Base-by-base conservation (phyloP, 257 asterid genomes). In the Scutellaria barbata region DNA sequence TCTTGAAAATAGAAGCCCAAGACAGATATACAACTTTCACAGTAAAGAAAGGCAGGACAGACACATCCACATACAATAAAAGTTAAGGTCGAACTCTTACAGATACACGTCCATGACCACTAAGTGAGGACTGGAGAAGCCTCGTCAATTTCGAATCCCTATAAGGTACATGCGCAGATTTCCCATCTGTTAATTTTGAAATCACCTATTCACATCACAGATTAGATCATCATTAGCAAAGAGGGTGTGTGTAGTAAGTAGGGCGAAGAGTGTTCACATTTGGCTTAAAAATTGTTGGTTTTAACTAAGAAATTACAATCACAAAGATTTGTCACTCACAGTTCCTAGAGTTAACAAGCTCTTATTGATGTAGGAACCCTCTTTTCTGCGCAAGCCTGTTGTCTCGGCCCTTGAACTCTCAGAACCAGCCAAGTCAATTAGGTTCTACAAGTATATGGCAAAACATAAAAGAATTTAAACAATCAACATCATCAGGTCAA, bases 341-440 rank as follows among this genome's bases (percentile, higher is more conserved):
- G 97, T 90, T 87, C 99, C 99, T 74, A 95, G 98, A 78, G 98
- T 92, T 77, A 95, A 81, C 84, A 95, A 88, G 83, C 99, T 95
- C 87, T 95, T 95, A 75, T 95, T 95, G 82, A 95, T 92, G 77
- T 88, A 95, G 64, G 99, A 86, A 56, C 99, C 99, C 81, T 95
- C 99, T 82, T 95, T 95, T 78, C 95, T 83, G 72, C 98, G 95
- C 71, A 92, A 56, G 67, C 99, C 99, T 10, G 88, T 88, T 68
- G 99, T 92, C 83, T 87, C 98, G 47, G 82, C 98, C 85, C 71
- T 95, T 71, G 98, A 95, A 84, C 98, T 95, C 87, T 95, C 99
- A 68, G 99, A 95, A 80, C 99, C 99, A 50, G 99, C 99, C 91
- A 92, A 83, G 86, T 95, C 99, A 85, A 95, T 95, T 73, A 92